Percentiles rank a stretch among this genome's conserved stretches.
Evolutionary conservation across 2,329 filamentous ascomycete genomes (phyloP).

Genomic region (Grosmannia serpens): DNA sequence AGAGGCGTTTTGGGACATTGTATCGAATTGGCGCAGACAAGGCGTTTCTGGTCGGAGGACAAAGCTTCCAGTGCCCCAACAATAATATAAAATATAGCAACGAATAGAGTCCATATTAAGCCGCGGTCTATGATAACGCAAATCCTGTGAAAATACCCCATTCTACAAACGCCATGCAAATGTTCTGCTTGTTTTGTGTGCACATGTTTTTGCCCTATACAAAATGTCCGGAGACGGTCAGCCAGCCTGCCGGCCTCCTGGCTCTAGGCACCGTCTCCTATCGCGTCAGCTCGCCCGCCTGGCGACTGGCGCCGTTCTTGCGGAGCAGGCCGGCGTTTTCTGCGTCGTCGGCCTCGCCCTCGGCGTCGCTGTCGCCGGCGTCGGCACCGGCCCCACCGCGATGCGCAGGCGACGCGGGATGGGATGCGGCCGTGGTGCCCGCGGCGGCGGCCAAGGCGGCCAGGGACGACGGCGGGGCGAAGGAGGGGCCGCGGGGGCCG

Average conservation of each 20-base stretch:
- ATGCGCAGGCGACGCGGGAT: no score
- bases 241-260: no score
- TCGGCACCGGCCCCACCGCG: no score
- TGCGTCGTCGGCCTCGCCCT: slow-evolving; percentile 26
- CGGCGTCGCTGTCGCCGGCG: slow-evolving; percentile 11
- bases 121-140: neutral
- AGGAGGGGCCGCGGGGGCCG: slow-evolving; percentile 3
- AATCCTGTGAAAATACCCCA: neutral
- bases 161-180: neutral
- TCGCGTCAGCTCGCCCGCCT: neutral
- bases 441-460: slow-evolving; percentile 1
- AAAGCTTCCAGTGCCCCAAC: no score
- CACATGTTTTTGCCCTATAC: neutral
- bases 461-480: neutral
- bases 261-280: neutral
- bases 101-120: neutral
- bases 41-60: no score
- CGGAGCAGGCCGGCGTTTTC: slow-evolving; percentile 37
- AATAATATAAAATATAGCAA: neutral
- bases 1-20: neutral
- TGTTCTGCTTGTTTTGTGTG: neutral
- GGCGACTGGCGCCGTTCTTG: slow-evolving; percentile 16
- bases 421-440: neutral
- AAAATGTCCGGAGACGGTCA: no score
- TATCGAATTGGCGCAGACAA: neutral